A percentile compares a stretch with the other conserved stretches of the same genome.
phyloP scores from a whole-genome alignment of 352 stramenopile genomes.

The Pythium brassicae region DNA sequence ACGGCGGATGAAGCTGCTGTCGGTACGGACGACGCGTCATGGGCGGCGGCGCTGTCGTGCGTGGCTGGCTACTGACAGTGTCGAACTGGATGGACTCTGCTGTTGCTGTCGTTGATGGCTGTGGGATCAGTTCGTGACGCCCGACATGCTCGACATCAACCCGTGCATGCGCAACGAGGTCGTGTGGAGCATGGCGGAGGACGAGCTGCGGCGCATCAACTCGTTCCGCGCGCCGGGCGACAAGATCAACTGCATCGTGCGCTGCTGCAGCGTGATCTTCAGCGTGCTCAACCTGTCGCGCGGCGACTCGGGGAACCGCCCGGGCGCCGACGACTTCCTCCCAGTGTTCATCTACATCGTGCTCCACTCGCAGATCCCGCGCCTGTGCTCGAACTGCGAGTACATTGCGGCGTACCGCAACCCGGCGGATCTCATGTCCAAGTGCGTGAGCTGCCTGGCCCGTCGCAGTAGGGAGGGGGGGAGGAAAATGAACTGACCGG shows the following conservation, averaged over 20 bases:
- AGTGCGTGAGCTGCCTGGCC: too few relatives aligned
- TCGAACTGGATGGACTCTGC: background rate
- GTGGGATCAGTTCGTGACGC: constrained; percentile 58
- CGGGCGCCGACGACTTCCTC: constrained; percentile 88
- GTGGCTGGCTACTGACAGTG: too few relatives aligned
- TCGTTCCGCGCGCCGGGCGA: constrained; percentile 77
- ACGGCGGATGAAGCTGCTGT: constrained; percentile 78
- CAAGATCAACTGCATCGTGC: constrained; percentile 89
- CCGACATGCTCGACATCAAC: constrained; percentile 90
- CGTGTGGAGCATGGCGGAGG: constrained; percentile 84
- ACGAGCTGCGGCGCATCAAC: constrained; percentile 89
- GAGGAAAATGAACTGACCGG: background rate
- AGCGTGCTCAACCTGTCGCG: constrained; percentile 82
- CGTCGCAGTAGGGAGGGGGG: too few relatives aligned
- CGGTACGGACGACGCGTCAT: constrained; percentile 22
- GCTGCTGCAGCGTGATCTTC: constrained; percentile 88
- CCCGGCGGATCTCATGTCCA: constrained; percentile 87
- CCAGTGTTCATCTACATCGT: constrained; percentile 93
- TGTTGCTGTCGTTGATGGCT: too few relatives aligned
- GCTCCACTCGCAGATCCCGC: constrained; percentile 84
- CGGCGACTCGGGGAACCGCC: constrained; percentile 57
- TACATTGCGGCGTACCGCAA: constrained; percentile 90
- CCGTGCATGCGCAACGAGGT: constrained; percentile 87
- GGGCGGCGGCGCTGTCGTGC: background rate
- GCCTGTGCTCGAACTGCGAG: constrained; percentile 86